phyloP scores from a whole-genome alignment of 2,329 filamentous ascomycete species.

The Huntiella moniliformis region DNA sequence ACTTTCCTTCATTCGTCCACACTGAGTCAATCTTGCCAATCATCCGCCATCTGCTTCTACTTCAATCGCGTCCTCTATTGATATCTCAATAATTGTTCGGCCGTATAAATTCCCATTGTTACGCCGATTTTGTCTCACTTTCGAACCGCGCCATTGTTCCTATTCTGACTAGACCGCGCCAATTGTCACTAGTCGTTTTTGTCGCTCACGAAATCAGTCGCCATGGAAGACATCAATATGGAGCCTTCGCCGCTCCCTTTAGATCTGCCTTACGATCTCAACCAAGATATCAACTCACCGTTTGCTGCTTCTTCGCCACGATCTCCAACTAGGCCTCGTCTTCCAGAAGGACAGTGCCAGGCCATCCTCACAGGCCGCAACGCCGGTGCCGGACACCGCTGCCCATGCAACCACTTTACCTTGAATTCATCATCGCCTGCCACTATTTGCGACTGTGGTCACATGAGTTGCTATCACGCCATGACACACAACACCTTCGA shows the following conservation, averaged over 20 bases:
- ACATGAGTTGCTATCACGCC: slow-evolving; percentile 40
- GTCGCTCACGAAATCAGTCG: not conserved
- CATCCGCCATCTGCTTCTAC: no score
- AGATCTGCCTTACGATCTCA: not conserved
- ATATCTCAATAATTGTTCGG: no score
- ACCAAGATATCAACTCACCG: not conserved
- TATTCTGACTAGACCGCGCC: not conserved
- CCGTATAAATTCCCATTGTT: no score
- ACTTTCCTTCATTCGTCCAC: no score
- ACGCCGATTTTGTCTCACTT: no score
- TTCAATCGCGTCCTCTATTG: no score
- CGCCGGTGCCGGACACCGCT: slow-evolving; percentile 34
- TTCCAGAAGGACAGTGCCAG: slow-evolving; percentile 39
- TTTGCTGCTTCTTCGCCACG: slow-evolving; percentile 17
- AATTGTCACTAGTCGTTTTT: not conserved
- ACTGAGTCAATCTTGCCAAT: no score
- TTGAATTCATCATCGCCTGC: slow-evolving; percentile 34
- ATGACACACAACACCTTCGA: slow-evolving; percentile 27
- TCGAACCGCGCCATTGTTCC: no score
- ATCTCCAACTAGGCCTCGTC: slow-evolving; percentile 15
- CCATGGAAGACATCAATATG: slow-evolving; percentile 7
- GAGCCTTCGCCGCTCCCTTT: slow-evolving; percentile 8
- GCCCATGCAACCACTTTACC: slow-evolving; percentile 38
- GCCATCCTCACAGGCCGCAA: slow-evolving; percentile 39
- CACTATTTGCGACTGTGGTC: slow-evolving; percentile 38